phyloP scores from a whole-genome alignment of 1,139 yeast genomes.

The Pichia cactophila region DNA sequence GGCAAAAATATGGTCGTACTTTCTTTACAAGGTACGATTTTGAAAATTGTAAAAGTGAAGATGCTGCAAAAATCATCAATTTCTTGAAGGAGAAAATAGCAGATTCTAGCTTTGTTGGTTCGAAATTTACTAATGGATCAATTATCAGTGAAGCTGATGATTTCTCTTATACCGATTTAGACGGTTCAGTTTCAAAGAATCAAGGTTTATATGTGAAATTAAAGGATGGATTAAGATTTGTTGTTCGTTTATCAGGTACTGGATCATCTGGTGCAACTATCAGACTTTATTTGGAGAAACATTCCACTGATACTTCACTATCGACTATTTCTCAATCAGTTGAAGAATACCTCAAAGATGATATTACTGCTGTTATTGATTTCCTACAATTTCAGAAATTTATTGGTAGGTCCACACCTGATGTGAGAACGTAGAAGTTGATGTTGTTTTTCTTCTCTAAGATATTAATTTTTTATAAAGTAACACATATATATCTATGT shows the following conservation, averaged over 20 bases:
- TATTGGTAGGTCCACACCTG: slow-evolving; percentile 81
- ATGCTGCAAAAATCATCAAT: slow-evolving; percentile 64
- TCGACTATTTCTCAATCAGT: slow-evolving; percentile 41
- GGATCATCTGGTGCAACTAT: slow-evolving; percentile 98
- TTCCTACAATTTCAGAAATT: slow-evolving; percentile 67
- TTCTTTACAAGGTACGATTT: slow-evolving; percentile 94
- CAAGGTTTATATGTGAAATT: slow-evolving; percentile 89
- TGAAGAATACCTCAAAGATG: slow-evolving; percentile 60
- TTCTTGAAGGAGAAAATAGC: slow-evolving; percentile 42
- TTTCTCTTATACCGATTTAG: slow-evolving; percentile 88
- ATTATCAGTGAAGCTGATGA: slow-evolving; percentile 72
- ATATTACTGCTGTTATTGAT: slow-evolving; percentile 54
- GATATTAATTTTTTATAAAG: not conserved
- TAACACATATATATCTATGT: slow-evolving; percentile 35
- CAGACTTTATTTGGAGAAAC: slow-evolving; percentile 84
- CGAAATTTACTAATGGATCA: slow-evolving; percentile 33
- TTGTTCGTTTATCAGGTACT: slow-evolving; percentile 91
- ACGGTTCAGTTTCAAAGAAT: slow-evolving; percentile 82
- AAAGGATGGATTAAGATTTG: slow-evolving; percentile 75
- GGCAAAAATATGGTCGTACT: slow-evolving; percentile 95
- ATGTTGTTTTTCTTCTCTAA: not conserved
- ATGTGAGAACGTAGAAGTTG: slow-evolving; percentile 60
- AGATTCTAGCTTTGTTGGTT: slow-evolving; percentile 35
- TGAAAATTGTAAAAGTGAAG: slow-evolving; percentile 72
- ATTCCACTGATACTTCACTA: slow-evolving; percentile 51